A percentile compares a stretch with the other conserved stretches of the same genome.
Evolutionary conservation across 1,284 basidiomycete genomes (phyloP).

Genomic region (Rhodotorula sp.): DNA sequence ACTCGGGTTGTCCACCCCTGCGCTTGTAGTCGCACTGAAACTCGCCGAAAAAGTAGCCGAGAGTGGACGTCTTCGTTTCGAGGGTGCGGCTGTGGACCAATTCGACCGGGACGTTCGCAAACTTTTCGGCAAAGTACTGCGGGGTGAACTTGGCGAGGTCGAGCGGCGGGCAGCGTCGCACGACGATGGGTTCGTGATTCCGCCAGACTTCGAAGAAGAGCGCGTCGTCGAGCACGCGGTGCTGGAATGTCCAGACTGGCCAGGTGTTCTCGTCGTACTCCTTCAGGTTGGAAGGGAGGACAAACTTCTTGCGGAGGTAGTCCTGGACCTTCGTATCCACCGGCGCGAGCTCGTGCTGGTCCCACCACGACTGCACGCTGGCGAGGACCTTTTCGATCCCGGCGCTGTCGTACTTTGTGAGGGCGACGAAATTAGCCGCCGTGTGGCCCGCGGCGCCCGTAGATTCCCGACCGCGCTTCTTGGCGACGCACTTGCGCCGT

Average conservation of each 20-base stretch:
- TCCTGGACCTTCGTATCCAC: slow-evolving; percentile 6
- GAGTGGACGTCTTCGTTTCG: slow-evolving; percentile 51
- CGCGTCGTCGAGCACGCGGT: slow-evolving; percentile 34
- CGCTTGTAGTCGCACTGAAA: slow-evolving; percentile 58
- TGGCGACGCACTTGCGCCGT: slow-evolving; percentile 30
- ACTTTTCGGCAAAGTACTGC: slow-evolving; percentile 69
- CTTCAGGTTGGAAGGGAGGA: slow-evolving; percentile 8
- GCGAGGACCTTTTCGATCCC: slow-evolving; percentile 13
- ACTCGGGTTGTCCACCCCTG: background rate
- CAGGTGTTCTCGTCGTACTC: slow-evolving; percentile 20
- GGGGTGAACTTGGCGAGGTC: slow-evolving; percentile 67
- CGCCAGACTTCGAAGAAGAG: slow-evolving; percentile 69
- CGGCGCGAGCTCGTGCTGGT: slow-evolving; percentile 9
- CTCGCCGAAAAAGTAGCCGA: slow-evolving; percentile 72
- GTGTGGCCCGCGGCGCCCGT: slow-evolving; percentile 7
- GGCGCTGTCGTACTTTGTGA: slow-evolving; percentile 7
- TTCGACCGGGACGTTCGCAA: slow-evolving; percentile 61
- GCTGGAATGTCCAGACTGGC: slow-evolving; percentile 10
- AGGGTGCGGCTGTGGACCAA: slow-evolving; percentile 33
- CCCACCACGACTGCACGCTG: slow-evolving; percentile 9
- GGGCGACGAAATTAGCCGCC: slow-evolving; percentile 11
- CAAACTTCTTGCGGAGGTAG: slow-evolving; percentile 17
- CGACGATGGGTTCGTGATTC: slow-evolving; percentile 69
- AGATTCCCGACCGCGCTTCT: slow-evolving; percentile 23
- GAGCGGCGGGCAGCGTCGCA: slow-evolving; percentile 59